A percentile compares a stretch with the other conserved stretches of the same genome.
These are phyloP conservation scores for Physcomitrium patens DNA, from an alignment of 225 moss, liverwort and hornwort genomes.

Conservation along the genomic window DNA sequence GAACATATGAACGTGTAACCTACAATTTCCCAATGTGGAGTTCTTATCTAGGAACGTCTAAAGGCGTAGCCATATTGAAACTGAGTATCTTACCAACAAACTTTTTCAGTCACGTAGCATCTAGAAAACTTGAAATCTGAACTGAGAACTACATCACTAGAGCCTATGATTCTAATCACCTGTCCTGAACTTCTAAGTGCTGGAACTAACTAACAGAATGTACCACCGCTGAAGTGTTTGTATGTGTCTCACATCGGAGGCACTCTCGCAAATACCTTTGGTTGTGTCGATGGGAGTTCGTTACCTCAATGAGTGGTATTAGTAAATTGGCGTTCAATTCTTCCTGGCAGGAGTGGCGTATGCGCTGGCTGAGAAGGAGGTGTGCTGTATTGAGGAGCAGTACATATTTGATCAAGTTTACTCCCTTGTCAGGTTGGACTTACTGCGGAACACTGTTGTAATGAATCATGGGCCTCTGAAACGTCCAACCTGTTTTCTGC, in stretches of 20 bases:
- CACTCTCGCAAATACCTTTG: slow-evolving; percentile 9
- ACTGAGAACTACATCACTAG: slow-evolving; percentile 1
- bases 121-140: not conserved
- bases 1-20: no score
- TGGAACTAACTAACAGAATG: not conserved
- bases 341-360: slow-evolving; percentile 60
- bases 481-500: not conserved
- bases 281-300: not conserved
- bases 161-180: slow-evolving; percentile 7
- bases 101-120: not conserved
- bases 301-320: slow-evolving; percentile 10
- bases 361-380: slow-evolving; percentile 85
- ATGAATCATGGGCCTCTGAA: slow-evolving; percentile 12
- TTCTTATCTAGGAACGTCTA: no score
- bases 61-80: no score
- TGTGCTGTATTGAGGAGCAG: slow-evolving; percentile 83
- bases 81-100: no score
- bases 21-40: no score
- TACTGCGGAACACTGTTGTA: not conserved
- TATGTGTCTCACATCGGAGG: slow-evolving; percentile 8
- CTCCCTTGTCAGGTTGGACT: slow-evolving; percentile 79
- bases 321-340: slow-evolving; percentile 14
- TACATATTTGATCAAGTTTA: slow-evolving; percentile 82
- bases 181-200: not conserved
- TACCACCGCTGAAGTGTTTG: not conserved